A percentile compares a stretch with the other conserved stretches of the same genome.
phyloP scores from a whole-genome alignment of 768 basidiomycete genomes.

The Strobilomyces echinocephalus region DNA sequence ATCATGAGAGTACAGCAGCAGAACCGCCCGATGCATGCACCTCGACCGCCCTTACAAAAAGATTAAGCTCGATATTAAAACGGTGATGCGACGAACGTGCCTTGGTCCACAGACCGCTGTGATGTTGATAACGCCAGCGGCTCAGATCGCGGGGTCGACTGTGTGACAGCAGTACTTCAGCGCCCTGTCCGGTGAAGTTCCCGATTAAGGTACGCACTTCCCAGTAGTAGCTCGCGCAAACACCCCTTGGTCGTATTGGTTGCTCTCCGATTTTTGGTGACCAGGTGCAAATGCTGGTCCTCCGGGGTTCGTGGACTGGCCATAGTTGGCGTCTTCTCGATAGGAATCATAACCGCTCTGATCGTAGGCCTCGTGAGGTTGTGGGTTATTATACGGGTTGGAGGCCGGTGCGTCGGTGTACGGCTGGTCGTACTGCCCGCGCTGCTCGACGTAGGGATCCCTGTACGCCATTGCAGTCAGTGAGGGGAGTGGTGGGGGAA shows the following conservation, averaged over 20 bases:
- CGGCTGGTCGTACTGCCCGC: constrained; percentile 26
- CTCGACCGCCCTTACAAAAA: constrained; percentile 49
- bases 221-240: constrained; percentile 34
- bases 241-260: constrained; percentile 40
- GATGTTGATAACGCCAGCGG: constrained; percentile 51
- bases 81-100: constrained; percentile 28
- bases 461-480: constrained; percentile 41
- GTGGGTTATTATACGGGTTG: constrained; percentile 43
- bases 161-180: constrained; percentile 6
- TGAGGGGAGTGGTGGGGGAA: background rate
- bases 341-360: constrained; percentile 37
- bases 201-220: constrained; percentile 25
- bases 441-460: constrained; percentile 47
- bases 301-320: constrained; percentile 12
- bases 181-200: background rate
- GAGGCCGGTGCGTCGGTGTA: constrained; percentile 35
- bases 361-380: constrained; percentile 52
- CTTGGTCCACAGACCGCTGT: constrained; percentile 67
- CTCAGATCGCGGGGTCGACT: constrained; percentile 34
- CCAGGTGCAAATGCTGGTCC: constrained; percentile 11
- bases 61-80: background rate
- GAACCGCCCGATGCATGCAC: constrained; percentile 61
- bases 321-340: constrained; percentile 35
- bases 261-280: constrained; percentile 30
- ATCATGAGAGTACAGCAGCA: constrained; percentile 74